phyloP scores from a whole-genome alignment of 208 protist genomes.

The Trypanosoma avium region DNA sequence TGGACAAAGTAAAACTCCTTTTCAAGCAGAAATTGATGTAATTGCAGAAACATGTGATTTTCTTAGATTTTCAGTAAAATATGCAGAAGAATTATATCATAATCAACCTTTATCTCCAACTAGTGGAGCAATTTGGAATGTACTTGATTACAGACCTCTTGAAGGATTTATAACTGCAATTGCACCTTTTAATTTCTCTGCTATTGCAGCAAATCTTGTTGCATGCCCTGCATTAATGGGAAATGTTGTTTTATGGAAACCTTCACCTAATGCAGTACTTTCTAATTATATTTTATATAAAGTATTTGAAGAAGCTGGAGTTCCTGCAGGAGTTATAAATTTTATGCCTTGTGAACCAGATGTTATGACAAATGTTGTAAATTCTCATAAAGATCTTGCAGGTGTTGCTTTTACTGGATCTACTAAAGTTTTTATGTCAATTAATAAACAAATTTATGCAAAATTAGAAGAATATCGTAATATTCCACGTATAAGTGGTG shows the following conservation, averaged over 20 bases:
- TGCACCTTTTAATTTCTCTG: slow-evolving; percentile 98
- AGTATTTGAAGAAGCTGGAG: slow-evolving; percentile 94
- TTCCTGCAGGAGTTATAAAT: slow-evolving; percentile 96
- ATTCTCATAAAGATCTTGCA: slow-evolving; percentile 81
- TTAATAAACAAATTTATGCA: slow-evolving; percentile 92
- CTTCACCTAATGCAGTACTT: slow-evolving; percentile 86
- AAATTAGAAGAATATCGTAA: slow-evolving; percentile 91
- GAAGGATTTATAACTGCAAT: slow-evolving; percentile 96
- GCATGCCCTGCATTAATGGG: slow-evolving; percentile 96
- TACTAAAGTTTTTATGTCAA: slow-evolving; percentile 89
- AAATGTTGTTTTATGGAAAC: slow-evolving; percentile 97
- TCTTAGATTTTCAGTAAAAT: slow-evolving; percentile 95
- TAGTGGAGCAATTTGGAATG: slow-evolving; percentile 92
- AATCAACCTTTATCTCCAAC: slow-evolving; percentile 82
- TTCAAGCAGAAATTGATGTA: slow-evolving; percentile 98
- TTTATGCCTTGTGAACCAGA: slow-evolving; percentile 87
- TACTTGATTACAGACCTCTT: slow-evolving; percentile 94
- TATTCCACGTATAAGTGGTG: slow-evolving; percentile 96
- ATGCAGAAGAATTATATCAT: slow-evolving; percentile 90
- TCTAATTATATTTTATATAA: slow-evolving; percentile 95
- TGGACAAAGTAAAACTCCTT: slow-evolving; percentile 96
- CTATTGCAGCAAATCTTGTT: slow-evolving; percentile 96
- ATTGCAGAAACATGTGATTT: slow-evolving; percentile 96
- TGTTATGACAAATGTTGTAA: slow-evolving; percentile 77
- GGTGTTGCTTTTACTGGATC: slow-evolving; percentile 97